A percentile compares a stretch with the other conserved stretches of the same genome.
These are phyloP conservation scores for Piloderma croceum DNA, from an alignment of 768 basidiomycete species.

Conservation along the genomic window DNA sequence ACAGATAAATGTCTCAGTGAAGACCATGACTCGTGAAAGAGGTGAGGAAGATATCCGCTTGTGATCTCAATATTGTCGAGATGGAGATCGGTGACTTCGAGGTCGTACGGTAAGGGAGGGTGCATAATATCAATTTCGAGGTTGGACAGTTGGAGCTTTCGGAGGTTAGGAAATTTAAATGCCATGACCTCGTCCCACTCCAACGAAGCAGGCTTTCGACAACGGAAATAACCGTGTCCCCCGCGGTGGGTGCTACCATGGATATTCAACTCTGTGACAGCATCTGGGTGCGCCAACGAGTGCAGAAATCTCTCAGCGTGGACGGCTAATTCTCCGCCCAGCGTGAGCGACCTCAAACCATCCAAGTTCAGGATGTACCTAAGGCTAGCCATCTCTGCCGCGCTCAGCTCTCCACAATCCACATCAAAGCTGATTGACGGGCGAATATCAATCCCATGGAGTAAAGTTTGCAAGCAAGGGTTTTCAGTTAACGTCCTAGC, in stretches of 20 bases:
- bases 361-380: slow-evolving; percentile 36
- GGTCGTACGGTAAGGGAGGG: slow-evolving; percentile 28
- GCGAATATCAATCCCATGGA: slow-evolving; percentile 38
- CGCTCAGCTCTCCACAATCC: slow-evolving; percentile 12
- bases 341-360: slow-evolving; percentile 35
- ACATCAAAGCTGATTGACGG: slow-evolving; percentile 22
- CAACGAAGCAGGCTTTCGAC: slow-evolving; percentile 40
- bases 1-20: slow-evolving; percentile 34
- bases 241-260: slow-evolving; percentile 39
- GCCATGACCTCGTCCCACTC: slow-evolving; percentile 51
- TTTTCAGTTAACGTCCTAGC: slow-evolving; percentile 37
- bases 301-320: slow-evolving; percentile 45
- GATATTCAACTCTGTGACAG: slow-evolving; percentile 38
- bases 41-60: slow-evolving; percentile 35
- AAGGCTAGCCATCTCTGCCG: slow-evolving; percentile 32
- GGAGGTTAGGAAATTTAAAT: slow-evolving; percentile 39
- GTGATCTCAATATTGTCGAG: slow-evolving; percentile 41
- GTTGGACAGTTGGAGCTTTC: slow-evolving; percentile 36
- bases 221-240: slow-evolving; percentile 1
- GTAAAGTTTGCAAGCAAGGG: slow-evolving; percentile 28
- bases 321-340: slow-evolving; percentile 45
- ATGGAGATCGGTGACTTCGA: slow-evolving; percentile 33
- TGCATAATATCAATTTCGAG: slow-evolving; percentile 39
- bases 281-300: slow-evolving; percentile 34
- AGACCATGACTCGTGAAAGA: slow-evolving; percentile 30